Conservation (phyloP, 2,329 filamentous ascomycete genomes). For the Hymenoscyphus fructigenus region DNA sequence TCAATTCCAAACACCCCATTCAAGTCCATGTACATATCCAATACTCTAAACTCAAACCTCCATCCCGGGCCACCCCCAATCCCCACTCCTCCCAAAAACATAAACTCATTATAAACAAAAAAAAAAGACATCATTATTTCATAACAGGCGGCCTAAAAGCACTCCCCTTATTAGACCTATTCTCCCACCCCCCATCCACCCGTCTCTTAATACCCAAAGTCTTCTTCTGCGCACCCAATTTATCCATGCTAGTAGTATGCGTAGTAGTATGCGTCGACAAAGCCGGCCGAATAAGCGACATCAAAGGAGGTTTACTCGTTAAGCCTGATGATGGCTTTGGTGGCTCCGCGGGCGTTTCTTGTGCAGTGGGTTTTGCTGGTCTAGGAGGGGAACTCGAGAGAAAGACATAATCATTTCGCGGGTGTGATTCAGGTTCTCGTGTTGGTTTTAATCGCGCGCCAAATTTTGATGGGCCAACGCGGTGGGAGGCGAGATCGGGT, state of each 20-base stretch:
- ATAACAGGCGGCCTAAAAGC: constrained; percentile 29
- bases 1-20: too few species aligned
- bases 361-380: constrained; percentile 12
- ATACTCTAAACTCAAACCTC: too few species aligned
- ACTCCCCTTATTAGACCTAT: constrained; percentile 27
- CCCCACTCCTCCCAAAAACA: too few species aligned
- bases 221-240: constrained; percentile 34
- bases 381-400: constrained; percentile 35
- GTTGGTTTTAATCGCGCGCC: constrained; percentile 24
- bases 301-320: constrained; percentile 23
- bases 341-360: constrained; percentile 13
- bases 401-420: constrained; percentile 32
- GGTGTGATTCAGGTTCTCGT: constrained; percentile 14
- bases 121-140: neutral
- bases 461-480: constrained; percentile 20
- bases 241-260: constrained; percentile 18
- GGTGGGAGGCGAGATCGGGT: constrained; percentile 27
- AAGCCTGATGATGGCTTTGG: constrained; percentile 15
- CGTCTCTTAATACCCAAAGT: constrained; percentile 50
- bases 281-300: constrained; percentile 30
- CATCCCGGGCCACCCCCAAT: too few species aligned
- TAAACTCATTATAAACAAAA: too few species aligned
- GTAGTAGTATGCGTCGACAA: constrained; percentile 31
- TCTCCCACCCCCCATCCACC: constrained; percentile 48
- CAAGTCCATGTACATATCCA: too few species aligned